Conservation (phyloP, 257 asterid genomes). For the Sherardia arvensis region DNA sequence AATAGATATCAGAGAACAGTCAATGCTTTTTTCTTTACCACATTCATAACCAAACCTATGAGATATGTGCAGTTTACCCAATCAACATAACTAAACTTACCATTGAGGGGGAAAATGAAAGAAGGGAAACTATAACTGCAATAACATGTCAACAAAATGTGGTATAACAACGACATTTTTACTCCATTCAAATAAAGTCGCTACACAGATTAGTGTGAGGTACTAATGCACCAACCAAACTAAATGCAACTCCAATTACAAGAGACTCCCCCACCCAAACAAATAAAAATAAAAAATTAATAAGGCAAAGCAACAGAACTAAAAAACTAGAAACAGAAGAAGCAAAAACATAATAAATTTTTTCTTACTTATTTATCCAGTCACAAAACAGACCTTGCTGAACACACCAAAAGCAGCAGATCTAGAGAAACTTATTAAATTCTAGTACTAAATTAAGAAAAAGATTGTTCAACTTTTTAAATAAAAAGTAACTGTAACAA, state of each 20-base stretch:
- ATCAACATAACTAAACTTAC: background rate
- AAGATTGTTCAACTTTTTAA: background rate
- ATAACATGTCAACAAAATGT: background rate
- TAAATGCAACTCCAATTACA: background rate
- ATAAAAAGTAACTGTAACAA: background rate
- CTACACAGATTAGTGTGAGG: background rate
- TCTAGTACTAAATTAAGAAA: too few species aligned
- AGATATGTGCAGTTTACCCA: background rate
- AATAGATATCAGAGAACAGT: conserved; percentile 2
- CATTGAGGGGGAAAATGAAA: background rate
- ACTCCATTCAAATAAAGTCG: background rate
- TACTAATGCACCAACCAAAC: background rate
- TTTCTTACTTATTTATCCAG: background rate
- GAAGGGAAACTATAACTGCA: background rate
- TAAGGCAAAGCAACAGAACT: background rate
- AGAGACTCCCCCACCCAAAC: background rate
- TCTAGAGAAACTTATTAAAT: background rate
- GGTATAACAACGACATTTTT: background rate
- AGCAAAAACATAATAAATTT: background rate
- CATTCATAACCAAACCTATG: background rate
- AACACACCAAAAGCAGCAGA: background rate
- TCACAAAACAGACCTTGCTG: background rate
- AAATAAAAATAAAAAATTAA: background rate
- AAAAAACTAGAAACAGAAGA: background rate
- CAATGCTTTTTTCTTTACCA: background rate